Conservation (phyloP, 495 filamentous ascomycete species). For the Penicillium egyptiacum region DNA sequence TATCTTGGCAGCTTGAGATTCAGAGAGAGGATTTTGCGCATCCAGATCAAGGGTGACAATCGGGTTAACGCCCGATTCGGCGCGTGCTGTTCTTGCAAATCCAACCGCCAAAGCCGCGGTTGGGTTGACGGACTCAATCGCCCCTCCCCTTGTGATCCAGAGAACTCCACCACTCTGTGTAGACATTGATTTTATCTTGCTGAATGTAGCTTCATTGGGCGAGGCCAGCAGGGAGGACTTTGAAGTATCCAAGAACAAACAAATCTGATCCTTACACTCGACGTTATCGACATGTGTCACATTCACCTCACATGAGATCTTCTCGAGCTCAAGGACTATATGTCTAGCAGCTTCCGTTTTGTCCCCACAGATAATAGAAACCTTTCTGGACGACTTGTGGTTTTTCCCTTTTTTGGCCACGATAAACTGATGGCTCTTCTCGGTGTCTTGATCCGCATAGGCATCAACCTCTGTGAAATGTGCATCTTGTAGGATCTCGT, state of each 20-base stretch:
- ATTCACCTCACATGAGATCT: not conserved
- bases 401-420: not conserved
- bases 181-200: slow-evolving; percentile 26
- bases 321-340: slow-evolving; percentile 8
- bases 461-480: slow-evolving; percentile 4
- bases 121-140: slow-evolving; percentile 20
- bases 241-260: slow-evolving; percentile 26
- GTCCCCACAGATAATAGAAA: slow-evolving; percentile 21
- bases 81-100: slow-evolving; percentile 34
- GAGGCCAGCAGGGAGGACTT: slow-evolving; percentile 9
- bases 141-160: slow-evolving; percentile 31
- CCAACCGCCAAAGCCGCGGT: slow-evolving; percentile 25
- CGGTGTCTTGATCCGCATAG: not conserved
- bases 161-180: slow-evolving; percentile 24
- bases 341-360: not conserved
- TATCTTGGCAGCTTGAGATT: not conserved
- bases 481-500: slow-evolving; percentile 4
- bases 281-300: slow-evolving; percentile 13
- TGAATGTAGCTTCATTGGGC: slow-evolving; percentile 6
- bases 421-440: slow-evolving; percentile 6
- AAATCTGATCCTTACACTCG: slow-evolving; percentile 20
- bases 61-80: slow-evolving; percentile 27
- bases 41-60: slow-evolving; percentile 35
- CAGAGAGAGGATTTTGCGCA: slow-evolving; percentile 5
- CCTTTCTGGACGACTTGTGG: not conserved